Base-by-base conservation (phyloP, 2,329 filamentous ascomycete genomes). In the Fusarium ramigenum region DNA sequence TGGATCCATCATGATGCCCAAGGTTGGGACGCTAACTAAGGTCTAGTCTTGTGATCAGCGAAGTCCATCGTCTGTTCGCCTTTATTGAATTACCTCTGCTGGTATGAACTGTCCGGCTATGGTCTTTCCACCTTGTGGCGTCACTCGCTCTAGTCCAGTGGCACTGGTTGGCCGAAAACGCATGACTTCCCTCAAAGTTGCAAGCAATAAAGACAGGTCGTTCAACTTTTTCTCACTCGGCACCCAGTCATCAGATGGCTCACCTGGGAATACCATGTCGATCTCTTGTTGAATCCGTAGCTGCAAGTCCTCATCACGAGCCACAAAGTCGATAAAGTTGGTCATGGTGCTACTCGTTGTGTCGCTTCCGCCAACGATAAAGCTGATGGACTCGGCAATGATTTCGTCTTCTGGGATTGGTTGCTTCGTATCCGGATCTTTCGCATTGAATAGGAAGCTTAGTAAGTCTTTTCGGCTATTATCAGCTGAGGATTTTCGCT, bases 301-400 rank as follows among this genome's bases (percentile, higher is more conserved):
- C n/a, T 57, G 54, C 1, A 57, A 25, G 2, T 7, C 7, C 2
- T 18, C 28, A 57, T 57, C 39, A 3, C 39, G 30, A 46, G 54
- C 7, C 16, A 57, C 28, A 46, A 57, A 57, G n/a, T 58, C 54
- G 3, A 58, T 47, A 5, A 58, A 36, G 3, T 47, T 58, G 9
- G 54, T 36, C 40, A 58, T 58, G 9, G 54, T 58, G n/a, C 54
- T 58, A 5, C 40, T 58, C 9, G 54, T 58, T 5, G 54, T 58
- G 23, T 58, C 54, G 14, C 54, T 58, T 3, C 40, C 40, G 2
- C 54, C 54, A 14, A 58, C 54, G 2, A 58, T 58, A 9, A 58
- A 47, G 23, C 40, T 58, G 30, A 58, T 47, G 1, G 54, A 58
- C 30, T 47, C 36, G 0, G 52, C 25, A 9, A 42, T 6, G 1